Evolutionary conservation across 1,139 yeast genomes (phyloP), one percentile per base, ranked within the genome.

Genomic region (Pichia sp.): DNA sequence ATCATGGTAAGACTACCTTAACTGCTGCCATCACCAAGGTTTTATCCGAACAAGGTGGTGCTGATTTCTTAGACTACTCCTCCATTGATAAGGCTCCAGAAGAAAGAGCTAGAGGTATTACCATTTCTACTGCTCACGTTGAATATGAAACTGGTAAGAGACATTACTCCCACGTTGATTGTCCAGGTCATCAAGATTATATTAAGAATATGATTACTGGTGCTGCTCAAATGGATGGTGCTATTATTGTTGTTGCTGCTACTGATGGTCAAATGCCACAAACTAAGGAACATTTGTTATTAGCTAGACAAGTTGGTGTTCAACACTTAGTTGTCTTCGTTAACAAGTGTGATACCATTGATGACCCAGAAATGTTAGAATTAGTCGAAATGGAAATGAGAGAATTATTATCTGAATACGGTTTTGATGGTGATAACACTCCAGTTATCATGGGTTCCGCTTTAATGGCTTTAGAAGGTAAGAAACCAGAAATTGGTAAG

Each of bases 331-430:
- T 93, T 70, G 99, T 93, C 46, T 93, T 87, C 62, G 98, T 94
- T 55, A 93, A 93, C 85, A 93, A 93, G 79, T 94, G 93, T 61
- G 99, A 93, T 70, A 87, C 96, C 59, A 83, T 93, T 67, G 97
- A 93, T 68, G 99, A 93, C 70, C 96, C 96, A 58, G 99, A 93
- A 78, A 94, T 93, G 98, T 81, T 93, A 72, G 99, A 94, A 77
- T 85, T 94, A 64, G 99, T 94, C 61, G 99, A 93, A 77, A 93
- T 93, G 99, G 99, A 93, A 80, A 94, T 93, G 98, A 88, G 99
- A 77, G 99, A 93, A 69, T 78, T 93, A 60, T 79, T 93, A 68
- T 67, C 83, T 60, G 78, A 87, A 58, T 93, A 91, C 71, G 98
- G 97, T 53, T 93, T 90, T 63, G 98, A 94, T 67, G 99, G 99